Conservation (phyloP, 495 filamentous ascomycete genomes). For the Xylaria nigripes region DNA sequence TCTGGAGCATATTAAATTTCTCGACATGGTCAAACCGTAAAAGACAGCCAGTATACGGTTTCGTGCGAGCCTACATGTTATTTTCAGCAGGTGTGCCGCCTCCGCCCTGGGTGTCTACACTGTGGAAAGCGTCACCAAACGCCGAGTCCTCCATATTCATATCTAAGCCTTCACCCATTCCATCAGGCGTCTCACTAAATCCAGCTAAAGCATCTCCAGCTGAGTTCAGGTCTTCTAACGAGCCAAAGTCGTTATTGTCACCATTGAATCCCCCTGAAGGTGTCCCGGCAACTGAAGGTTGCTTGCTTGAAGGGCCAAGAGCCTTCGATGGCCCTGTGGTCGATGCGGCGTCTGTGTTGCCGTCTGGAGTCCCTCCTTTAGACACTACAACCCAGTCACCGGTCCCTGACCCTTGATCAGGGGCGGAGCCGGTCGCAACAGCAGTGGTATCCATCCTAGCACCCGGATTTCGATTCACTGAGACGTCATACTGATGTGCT, state of each 20-base stretch:
- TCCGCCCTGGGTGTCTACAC: constrained; percentile 29
- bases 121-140: constrained; percentile 51
- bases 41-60: too few species aligned
- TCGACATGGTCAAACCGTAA: background rate
- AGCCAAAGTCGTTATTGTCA: constrained; percentile 45
- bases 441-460: constrained; percentile 32
- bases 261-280: constrained; percentile 33
- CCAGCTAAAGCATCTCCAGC: constrained; percentile 40
- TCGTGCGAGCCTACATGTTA: constrained; percentile 12
- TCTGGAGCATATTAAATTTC: background rate
- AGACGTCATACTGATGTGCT: constrained; percentile 15
- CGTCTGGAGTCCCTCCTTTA: constrained; percentile 33
- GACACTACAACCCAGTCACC: constrained; percentile 51
- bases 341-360: constrained; percentile 11
- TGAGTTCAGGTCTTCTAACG: constrained; percentile 44
- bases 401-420: constrained; percentile 36
- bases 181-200: constrained; percentile 33
- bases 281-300: constrained; percentile 32
- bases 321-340: constrained; percentile 8
- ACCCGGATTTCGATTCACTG: constrained; percentile 25
- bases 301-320: constrained; percentile 24
- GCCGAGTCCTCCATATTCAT: constrained; percentile 48
- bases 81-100: constrained; percentile 21
- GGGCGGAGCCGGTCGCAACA: constrained; percentile 17
- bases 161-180: constrained; percentile 35